Evolutionary conservation across 2,329 filamentous ascomycete genomes (phyloP).

Genomic region (Onygenales sp.): DNA sequence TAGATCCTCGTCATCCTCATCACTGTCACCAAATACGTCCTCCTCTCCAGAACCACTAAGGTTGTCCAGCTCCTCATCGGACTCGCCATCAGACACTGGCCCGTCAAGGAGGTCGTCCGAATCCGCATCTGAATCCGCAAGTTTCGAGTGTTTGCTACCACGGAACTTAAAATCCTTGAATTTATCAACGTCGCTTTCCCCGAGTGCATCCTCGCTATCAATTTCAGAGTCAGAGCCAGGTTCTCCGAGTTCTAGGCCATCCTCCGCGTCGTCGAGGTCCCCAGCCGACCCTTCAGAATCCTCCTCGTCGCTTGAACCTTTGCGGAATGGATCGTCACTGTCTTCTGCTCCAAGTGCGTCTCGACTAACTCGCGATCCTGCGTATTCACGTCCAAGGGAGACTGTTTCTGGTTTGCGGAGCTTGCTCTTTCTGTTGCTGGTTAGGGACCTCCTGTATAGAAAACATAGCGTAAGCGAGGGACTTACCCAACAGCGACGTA

Average conservation of each 20-base stretch:
- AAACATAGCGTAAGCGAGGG: background rate
- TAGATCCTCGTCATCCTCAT: constrained; percentile 20
- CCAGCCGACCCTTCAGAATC: constrained; percentile 10
- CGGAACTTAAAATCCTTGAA: constrained; percentile 15
- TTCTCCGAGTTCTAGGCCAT: constrained; percentile 2
- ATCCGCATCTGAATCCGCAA: constrained; percentile 4
- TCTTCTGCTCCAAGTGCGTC: constrained; percentile 50
- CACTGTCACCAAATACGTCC: constrained; percentile 15
- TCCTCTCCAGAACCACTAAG: constrained; percentile 17
- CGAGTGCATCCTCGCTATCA: constrained; percentile 20
- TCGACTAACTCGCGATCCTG: constrained; percentile 65
- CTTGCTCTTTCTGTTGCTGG: constrained; percentile 59
- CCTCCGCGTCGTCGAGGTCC: constrained; percentile 14
- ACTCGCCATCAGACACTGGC: constrained; percentile 18
- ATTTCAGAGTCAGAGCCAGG: background rate
- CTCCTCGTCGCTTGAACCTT: constrained; percentile 27
- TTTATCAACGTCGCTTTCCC: constrained; percentile 14
- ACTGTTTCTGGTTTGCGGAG: constrained; percentile 63
- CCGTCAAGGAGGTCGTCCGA: constrained; percentile 3
- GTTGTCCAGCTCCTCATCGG: constrained; percentile 22
- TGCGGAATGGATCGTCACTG: constrained; percentile 38
- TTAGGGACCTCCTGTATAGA: background rate
- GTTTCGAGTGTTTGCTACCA: constrained; percentile 12
- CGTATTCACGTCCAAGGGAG: constrained; percentile 68
- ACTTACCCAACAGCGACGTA: constrained; percentile 66